Evolutionary conservation across 306 rosid species (phyloP), one percentile per base, ranked within the genome.

Genomic region (Glycine soja): DNA sequence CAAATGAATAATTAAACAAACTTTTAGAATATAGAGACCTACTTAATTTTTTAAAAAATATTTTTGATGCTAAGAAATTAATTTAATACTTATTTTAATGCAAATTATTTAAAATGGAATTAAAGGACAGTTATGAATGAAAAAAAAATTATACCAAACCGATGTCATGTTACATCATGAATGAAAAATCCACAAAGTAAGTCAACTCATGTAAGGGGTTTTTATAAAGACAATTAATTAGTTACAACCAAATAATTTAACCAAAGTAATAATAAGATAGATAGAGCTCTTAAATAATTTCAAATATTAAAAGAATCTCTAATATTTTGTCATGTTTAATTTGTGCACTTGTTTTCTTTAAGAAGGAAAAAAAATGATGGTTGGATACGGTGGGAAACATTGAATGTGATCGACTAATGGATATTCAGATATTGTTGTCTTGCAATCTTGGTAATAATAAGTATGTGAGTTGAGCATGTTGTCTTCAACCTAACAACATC

Each of bases 401-500:
- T 61, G 32, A 83, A 51, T 70, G 74, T 67, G 83, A 63, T 40
- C 10, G 47, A 42, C 3, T 16, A 16, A 66, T 61, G 59, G 75
- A 68, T 76, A 53, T 38, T 69, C 6, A 74, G 76, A 78, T 82
- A 72, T 50, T 70, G 59, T 58, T 78, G 83, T 78, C 83, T 54
- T 56, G 76, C 46, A 72, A 54, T 78, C 16, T 77, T 52, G 43
- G 45, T 15, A 58, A 43, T 43, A 24, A 71, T 70, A 69, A 5
- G 54, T 30, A 52, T 77, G 81, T 32, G 79, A 34, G 8, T 30
- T 77, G 88, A 79, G 73, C 80, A 12, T 80, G 82, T 67, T 80
- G 85, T 91, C 92, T 77, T 82, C 67, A 87, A 89, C 81, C 83
- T 78, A 81, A 83, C 89, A 87, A 38, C 87, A 81, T 30, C 30